A percentile compares a stretch with the other conserved stretches of the same genome.
These are phyloP conservation scores for Corylus americana DNA, from an alignment of 306 rosid species.

Conservation along the genomic window DNA sequence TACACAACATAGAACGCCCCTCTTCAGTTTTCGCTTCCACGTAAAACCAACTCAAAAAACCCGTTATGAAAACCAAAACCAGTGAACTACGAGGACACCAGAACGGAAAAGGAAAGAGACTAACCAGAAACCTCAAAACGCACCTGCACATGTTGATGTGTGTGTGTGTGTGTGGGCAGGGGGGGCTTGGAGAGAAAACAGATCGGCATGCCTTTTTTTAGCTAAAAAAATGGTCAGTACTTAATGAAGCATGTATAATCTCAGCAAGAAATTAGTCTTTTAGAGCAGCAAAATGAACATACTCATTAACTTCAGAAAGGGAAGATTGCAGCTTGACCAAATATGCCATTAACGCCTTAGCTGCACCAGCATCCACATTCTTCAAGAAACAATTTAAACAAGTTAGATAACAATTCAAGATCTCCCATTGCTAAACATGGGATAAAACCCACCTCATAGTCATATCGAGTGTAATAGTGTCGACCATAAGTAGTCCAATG, in stretches of 20 bases:
- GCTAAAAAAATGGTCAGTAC: background rate
- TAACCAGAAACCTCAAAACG: no score
- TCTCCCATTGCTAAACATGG: slow-evolving; percentile 3
- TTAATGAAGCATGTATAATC: background rate
- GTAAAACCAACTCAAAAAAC: no score
- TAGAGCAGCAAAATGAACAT: slow-evolving; percentile 33
- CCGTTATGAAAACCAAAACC: no score
- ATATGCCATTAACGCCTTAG: slow-evolving; percentile 85
- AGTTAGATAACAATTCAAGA: slow-evolving; percentile 25
- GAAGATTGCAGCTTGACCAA: slow-evolving; percentile 92
- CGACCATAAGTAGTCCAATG: slow-evolving; percentile 96
- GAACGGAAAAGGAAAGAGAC: no score
- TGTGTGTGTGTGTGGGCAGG: no score
- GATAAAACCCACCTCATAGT: slow-evolving; percentile 67
- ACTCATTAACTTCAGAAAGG: slow-evolving; percentile 81
- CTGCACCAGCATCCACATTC: slow-evolving; percentile 97
- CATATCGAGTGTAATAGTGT: slow-evolving; percentile 95
- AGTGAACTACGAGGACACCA: no score
- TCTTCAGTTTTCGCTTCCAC: no score
- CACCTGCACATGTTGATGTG: no score
- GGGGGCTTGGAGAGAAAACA: no score
- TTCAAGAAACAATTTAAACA: slow-evolving; percentile 34
- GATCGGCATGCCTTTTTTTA: background rate
- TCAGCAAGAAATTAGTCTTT: slow-evolving; percentile 1
- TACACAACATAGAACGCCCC: no score